A percentile compares a stretch with the other conserved stretches of the same genome.
phyloP scores from a whole-genome alignment of 2,329 filamentous ascomycete genomes.

The Didymella arachidicola region DNA sequence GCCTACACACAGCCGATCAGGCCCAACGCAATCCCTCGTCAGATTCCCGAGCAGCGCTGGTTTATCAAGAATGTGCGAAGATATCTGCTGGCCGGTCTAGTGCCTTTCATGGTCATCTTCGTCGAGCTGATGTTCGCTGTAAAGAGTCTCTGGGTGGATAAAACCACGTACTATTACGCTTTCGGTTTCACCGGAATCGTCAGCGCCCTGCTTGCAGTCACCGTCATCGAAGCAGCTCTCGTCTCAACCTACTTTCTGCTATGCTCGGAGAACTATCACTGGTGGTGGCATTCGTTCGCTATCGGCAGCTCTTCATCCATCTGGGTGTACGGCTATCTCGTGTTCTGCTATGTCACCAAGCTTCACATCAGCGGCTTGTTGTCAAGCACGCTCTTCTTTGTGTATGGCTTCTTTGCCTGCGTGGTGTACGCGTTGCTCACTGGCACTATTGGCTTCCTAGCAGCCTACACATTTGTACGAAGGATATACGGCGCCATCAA shows the following conservation, averaged over 20 bases:
- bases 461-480: conserved; percentile 82
- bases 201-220: conserved; percentile 73
- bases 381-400: conserved; percentile 82
- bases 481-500: conserved; percentile 72
- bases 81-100: conserved; percentile 74
- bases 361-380: conserved; percentile 83
- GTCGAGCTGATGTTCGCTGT: conserved; percentile 88
- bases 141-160: conserved; percentile 87
- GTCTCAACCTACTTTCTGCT: conserved; percentile 84
- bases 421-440: conserved; percentile 81
- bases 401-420: conserved; percentile 83
- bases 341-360: conserved; percentile 84
- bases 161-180: conserved; percentile 90
- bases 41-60: conserved; percentile 78
- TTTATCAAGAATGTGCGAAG: conserved; percentile 71
- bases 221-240: conserved; percentile 82
- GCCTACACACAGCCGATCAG: conserved; percentile 85
- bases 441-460: conserved; percentile 84
- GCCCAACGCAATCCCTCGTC: conserved; percentile 73
- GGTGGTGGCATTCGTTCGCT: conserved; percentile 91
- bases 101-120: conserved; percentile 87
- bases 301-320: conserved; percentile 77
- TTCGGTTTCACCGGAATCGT: conserved; percentile 86
- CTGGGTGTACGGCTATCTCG: conserved; percentile 84
- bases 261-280: conserved; percentile 81